Base-by-base conservation (phyloP, 192 early-diverging fungal species). In the Haplosporangium gracile region DNA sequence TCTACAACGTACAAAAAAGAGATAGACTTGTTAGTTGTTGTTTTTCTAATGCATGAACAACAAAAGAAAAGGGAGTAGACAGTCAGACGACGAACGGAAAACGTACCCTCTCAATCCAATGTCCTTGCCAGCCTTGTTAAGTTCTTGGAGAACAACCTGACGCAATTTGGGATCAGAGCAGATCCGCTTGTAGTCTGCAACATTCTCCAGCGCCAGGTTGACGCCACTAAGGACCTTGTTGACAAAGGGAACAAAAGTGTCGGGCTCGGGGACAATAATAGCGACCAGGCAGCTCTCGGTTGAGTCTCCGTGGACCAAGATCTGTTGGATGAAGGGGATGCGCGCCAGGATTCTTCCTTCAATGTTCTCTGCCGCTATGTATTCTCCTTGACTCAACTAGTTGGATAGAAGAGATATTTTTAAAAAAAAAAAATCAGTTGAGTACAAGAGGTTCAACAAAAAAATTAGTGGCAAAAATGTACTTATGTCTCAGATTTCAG, bases 321-420 rank as follows among this genome's bases (percentile, higher is more conserved):
- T 88, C 85, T 97, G 96, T 55, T 90, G 91, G 42, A 97, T 89
- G 24, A 72, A 95, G 38, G 70, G 93, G 82, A 86, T 91, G 79
- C 79, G 92, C 88, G 71, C 82, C 75, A 83, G 91, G 91, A 26
- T 93, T 77, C 78, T 94, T 94, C 78, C 79, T 51, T 97, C 97
- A 65, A 97, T 94, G 76, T 94, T 93, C 81, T 99, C 97, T 11
- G 95, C 97, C 2, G 96, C 94, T 11, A 96, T 91, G 75, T 95
- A 96, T 88, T 95, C 95, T 80, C 94, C 89, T 82, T 82, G 85
- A 10, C 76, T 82, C 77, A 82, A 26, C 80, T 80, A 20, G 65
- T 69, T 6, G 18, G 15, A 47, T 16, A 18, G 51, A 75, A 36
- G 10, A 22, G 49, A 72, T 43, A 15, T 68, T 49, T 6, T 40